Percentiles rank a stretch among this genome's conserved stretches.
These are phyloP conservation scores for Chaetoceros muelleri DNA, from an alignment of 108 stramenopile genomes.

Conservation along the genomic window DNA sequence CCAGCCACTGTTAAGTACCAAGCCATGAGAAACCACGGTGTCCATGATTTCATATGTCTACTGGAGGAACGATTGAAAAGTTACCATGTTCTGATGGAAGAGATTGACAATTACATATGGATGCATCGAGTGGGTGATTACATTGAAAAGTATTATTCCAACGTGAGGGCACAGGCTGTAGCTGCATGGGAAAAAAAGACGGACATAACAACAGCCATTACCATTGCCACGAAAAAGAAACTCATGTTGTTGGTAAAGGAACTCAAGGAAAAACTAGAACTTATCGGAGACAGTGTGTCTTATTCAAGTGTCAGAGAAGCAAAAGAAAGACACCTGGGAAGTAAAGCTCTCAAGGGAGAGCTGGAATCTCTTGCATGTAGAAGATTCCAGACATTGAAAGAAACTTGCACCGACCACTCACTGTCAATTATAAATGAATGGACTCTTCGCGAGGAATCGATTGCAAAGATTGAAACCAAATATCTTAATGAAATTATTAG, in stretches of 20 bases:
- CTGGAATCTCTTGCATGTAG: constrained; percentile 57
- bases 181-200: constrained; percentile 76
- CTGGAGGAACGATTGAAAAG: constrained; percentile 44
- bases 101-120: constrained; percentile 71
- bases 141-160: constrained; percentile 67
- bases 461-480: constrained; percentile 4
- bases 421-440: constrained; percentile 67
- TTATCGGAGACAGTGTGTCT: constrained; percentile 47
- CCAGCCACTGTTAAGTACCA: constrained; percentile 16
- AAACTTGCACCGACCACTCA: constrained; percentile 55
- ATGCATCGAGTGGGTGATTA: constrained; percentile 82
- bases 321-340: constrained; percentile 71
- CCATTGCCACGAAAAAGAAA: constrained; percentile 69
- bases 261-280: constrained; percentile 57
- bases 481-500: constrained; percentile 8
- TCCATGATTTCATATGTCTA: constrained; percentile 24
- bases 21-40: constrained; percentile 14
- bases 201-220: constrained; percentile 77
- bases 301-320: constrained; percentile 76
- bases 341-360: constrained; percentile 65
- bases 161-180: constrained; percentile 48
- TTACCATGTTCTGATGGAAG: constrained; percentile 61
- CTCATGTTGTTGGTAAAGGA: constrained; percentile 57
- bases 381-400: constrained; percentile 50
- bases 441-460: constrained; percentile 44